Base-by-base conservation (phyloP, 2,329 filamentous ascomycete genomes). In the Ophiostoma piceae region DNA sequence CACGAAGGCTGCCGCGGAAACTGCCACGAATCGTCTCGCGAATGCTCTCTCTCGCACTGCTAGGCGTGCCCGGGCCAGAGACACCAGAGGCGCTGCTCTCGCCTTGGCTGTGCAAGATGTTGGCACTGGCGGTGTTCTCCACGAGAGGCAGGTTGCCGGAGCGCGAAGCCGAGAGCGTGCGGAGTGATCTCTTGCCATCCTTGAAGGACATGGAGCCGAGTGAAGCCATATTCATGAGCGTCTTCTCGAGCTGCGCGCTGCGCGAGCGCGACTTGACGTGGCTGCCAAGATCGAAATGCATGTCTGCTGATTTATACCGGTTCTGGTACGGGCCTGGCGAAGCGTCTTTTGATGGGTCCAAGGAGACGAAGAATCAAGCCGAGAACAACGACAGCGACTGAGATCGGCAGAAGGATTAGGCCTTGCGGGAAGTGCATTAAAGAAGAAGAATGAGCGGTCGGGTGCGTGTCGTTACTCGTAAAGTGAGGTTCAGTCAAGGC, bases 191-290 rank as follows among this genome's bases (percentile, higher is more conserved):
- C 22, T 70, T 71, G 57, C 75, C 73, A 54, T 76, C 72, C 5
- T 54, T 16, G 12, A 72, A 65, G 9, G 71, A 54, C 19, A 66
- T 19, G 11, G 67, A 66, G 43, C 72, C 70, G 9, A 73, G 35
- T 0, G 71, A 29, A 2, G 71, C 70, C 26, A 73, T 70, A 35
- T 67, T 73, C 19, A 68, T 54, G 37, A 74, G 41, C 4, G 71
- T 72, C 71, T 77, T 79, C 71, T 84, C 82, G 68, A 85, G 77
- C 72, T 85, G 83, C 57, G 84, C 77, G 74, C 83, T 85, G 73
- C 80, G 81, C 70, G 81, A 79, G 70, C 83, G 83, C 71, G 78
- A 75, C 74, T 79, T 83, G 73, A 78, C 78, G 70, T 84, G 79
- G 37, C 80, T 76, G 57, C 80, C 78, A 75, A 83, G 76, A 72